Evolutionary conservation across 768 basidiomycete species (phyloP).

Genomic region (Ramaria sp.): DNA sequence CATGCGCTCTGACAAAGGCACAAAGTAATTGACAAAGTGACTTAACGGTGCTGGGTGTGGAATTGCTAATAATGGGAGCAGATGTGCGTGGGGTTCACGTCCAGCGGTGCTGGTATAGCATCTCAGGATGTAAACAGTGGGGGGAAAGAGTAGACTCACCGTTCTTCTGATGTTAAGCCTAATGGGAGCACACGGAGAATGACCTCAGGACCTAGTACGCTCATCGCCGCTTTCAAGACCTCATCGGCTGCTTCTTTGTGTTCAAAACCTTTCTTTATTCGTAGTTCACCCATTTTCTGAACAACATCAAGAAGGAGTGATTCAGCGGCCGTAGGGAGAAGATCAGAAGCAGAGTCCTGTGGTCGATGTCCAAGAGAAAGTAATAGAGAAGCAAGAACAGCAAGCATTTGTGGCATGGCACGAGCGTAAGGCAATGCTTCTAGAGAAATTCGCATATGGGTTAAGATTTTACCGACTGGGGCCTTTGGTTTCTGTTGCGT

Average conservation of each 20-base stretch:
- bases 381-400: slow-evolving; percentile 60
- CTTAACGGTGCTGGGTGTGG: slow-evolving; percentile 70
- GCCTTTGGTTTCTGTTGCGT: slow-evolving; percentile 30
- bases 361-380: slow-evolving; percentile 43
- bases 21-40: slow-evolving; percentile 86
- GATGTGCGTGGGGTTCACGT: slow-evolving; percentile 78
- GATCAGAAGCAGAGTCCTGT: slow-evolving; percentile 22
- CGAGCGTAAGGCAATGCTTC: slow-evolving; percentile 63
- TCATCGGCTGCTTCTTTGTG: slow-evolving; percentile 80
- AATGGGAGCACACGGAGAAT: slow-evolving; percentile 68
- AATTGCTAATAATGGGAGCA: slow-evolving; percentile 77
- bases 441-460: slow-evolving; percentile 54
- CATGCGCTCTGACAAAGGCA: slow-evolving; percentile 88
- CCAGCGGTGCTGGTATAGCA: slow-evolving; percentile 44
- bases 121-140: background rate
- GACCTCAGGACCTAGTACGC: slow-evolving; percentile 74
- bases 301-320: slow-evolving; percentile 59
- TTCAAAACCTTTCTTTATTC: slow-evolving; percentile 77
- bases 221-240: slow-evolving; percentile 71
- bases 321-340: slow-evolving; percentile 51
- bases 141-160: slow-evolving; percentile 35
- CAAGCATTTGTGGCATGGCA: slow-evolving; percentile 72
- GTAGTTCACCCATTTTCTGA: slow-evolving; percentile 57
- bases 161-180: slow-evolving; percentile 71
- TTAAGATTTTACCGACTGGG: slow-evolving; percentile 50